Base-by-base conservation (phyloP, 2,329 filamentous ascomycete genomes). In the Fusarium protoensiforme region DNA sequence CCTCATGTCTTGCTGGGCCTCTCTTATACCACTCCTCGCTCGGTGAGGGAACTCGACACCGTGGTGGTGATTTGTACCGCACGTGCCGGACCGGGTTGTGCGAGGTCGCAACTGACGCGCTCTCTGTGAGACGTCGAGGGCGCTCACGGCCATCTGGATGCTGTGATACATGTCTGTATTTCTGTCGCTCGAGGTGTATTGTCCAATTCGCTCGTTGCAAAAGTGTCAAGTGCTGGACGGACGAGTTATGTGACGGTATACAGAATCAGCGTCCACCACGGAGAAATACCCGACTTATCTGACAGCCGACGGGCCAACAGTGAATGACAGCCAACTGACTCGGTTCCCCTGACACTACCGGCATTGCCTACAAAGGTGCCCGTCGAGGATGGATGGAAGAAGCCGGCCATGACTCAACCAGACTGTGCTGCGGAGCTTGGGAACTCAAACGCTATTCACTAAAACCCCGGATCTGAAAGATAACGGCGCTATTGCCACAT, bases 31-130 rank as follows among this genome's bases (percentile, higher is more conserved):
- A 64, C 53, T 38, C 48, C 41, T 67, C 43, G 29, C 27, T 64
- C 36, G 51, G 51, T 62, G 62, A 70, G 33, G 36, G 61, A 46
- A 31, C 54, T 57, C 33, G 36, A 63, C 22, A 62, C 20, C 46
- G 54, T 48, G 60, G 73, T 74, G 73, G 73, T 75, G 73, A 71
- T 66, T 74, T 65, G 62, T 41, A 58, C 70, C 70, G 63, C 62
- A 74, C 62, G 61, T 70, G 74, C 65, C 62, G 70, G 48, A 62
- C 54, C 41, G 43, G 36, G 59, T 64, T 72, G 68, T 65, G 56
- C 65, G 51, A 72, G 69, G 60, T 64, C 43, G 54, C 51, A 64
- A 69, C 61, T 65, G 64, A 64, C 51, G 54, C 54, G 64, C 65
- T 61, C 59, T 67, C 53, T 64, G 73, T 77, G 67, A 64, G 71